Evolutionary conservation across 805 yeast genomes (phyloP), one percentile per base, ranked within the genome.

Genomic region (Spathaspora boniae): DNA sequence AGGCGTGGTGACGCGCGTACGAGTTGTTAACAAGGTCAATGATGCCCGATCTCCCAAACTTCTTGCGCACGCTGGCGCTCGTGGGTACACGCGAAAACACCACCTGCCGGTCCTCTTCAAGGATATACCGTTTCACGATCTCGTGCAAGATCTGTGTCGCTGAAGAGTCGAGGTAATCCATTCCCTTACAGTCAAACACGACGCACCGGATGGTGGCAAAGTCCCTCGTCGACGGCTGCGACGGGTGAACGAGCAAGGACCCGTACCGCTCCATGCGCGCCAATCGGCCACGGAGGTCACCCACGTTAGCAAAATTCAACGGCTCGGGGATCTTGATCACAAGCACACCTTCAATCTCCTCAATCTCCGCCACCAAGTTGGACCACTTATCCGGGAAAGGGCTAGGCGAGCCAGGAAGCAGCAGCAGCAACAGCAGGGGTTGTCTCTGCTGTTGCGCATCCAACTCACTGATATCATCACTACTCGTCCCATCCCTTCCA

Each of bases 251-350:
- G 32, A 68, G 71, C 16, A 80, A 68, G 0, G 94, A 78, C 0
- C 95, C 94, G 48, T 84, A 86, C 36, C 74, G 61, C 52, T 88
- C 96, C 19, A 88, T 62, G 29, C 96, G 65, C 28, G 70, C 64
- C 39, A 88, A 62, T 24, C 91, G 66, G 38, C 74, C 67, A 42
- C 82, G 78, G 42, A 88, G 64, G 47, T 86, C 94, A 18, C 82
- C 82, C 6, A 89, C 73, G 55, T 89, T 88, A 26, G 95, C 86
- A 58, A 88, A 88, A 4, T 89, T 86, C 41, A 88, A 65, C 1
- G 96, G 95, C 51, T 88, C 96, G 0, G 96, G 88, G 28, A 88
- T 75, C 44, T 81, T 82, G 24, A 88, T 82, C 19, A 87, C 76
- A 23, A 89, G 63, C 37, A 88, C 82, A 0, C 87, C 88, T 45